Conservation (phyloP, 139 green algal genomes). For the Pseudopediastrum boryanum region DNA sequence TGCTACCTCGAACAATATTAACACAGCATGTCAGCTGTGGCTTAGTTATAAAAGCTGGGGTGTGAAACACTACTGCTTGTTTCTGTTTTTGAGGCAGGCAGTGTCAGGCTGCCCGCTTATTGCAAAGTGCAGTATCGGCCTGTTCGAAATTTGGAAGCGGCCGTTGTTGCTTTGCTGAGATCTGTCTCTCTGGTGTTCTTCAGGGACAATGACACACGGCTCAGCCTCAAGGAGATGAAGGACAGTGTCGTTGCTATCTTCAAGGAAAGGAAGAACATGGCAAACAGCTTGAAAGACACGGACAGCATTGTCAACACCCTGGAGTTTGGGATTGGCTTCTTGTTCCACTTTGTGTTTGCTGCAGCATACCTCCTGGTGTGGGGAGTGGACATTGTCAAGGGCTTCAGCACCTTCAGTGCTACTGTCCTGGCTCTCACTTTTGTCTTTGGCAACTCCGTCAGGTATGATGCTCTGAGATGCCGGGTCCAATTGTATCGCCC, state of each 20-base stretch:
- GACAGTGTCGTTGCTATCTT: constrained; percentile 52
- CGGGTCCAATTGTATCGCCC: too few relatives aligned
- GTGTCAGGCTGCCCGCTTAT: too few relatives aligned
- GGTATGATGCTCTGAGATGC: too few relatives aligned
- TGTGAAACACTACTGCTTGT: too few relatives aligned
- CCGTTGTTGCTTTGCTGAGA: not conserved
- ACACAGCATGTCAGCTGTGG: too few relatives aligned
- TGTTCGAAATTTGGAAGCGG: not conserved
- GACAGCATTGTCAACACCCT: constrained; percentile 54
- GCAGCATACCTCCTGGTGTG: constrained; percentile 60
- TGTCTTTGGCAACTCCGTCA: constrained; percentile 59
- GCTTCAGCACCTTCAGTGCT: constrained; percentile 55
- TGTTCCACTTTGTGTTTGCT: constrained; percentile 52
- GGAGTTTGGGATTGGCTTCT: constrained; percentile 45
- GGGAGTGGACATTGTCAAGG: constrained; percentile 40
- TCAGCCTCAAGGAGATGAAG: constrained; percentile 36
- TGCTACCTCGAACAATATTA: too few relatives aligned
- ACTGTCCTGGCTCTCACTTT: constrained; percentile 63
- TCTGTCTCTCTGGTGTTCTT: not conserved
- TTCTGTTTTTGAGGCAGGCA: too few relatives aligned
- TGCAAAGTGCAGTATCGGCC: not conserved
- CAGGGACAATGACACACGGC: constrained; percentile 6
- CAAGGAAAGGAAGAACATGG: constrained; percentile 42
- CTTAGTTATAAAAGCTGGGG: too few relatives aligned
- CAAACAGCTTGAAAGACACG: constrained; percentile 40